Base-by-base conservation (phyloP, 805 yeast species). In the Candida railenensis region DNA sequence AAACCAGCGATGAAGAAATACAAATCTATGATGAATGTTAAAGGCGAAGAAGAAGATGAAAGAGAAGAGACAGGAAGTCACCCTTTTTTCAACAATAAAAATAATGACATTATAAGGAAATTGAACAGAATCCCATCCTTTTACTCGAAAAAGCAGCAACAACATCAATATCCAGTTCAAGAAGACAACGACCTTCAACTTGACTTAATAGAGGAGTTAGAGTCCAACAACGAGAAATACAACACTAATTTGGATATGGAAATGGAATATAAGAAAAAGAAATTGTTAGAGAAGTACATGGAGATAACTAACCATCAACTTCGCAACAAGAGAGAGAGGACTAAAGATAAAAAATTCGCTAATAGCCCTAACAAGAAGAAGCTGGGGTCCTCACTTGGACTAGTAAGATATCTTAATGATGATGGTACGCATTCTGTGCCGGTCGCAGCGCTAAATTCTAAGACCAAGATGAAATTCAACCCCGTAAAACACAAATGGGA, bases 401-500 rank as follows among this genome's bases (percentile, higher is more conserved):
- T 65, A 11, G 65, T 69, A 7, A 55, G 58, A 42, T 64, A 63
- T 44, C 46, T 68, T 9, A 67, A 65, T 42, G 53, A 54, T 30
- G 45, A 30, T 4, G 19, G 33, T 11, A 28, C 15, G 2, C 42
- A 50, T 22, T 47, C 59, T 4, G 39, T 54, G 11, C 49, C 51
- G 20, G 48, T 41, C 20, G 55, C 48, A 22, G 54, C 53, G 3
- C 44, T 56, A 22, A 51, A 54, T 53, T 49, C 53, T n/a, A 58
- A 53, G 20, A 14, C 16, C 16, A 36, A 36, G 19, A 81, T 84
- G 83, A 69, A 66, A 40, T 84, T 71, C 55, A 82, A 84, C 52
- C 75, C 83, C 1, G 61, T 62, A 14, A 66, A 72, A 41, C 69
- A 69, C 52, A 66, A 67, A 39, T 84, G 89, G 89, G 83, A 79